These are phyloP conservation scores for Haplosporangium sp. DNA, from an alignment of 371 early-diverging fungal species.

Conservation along the genomic window DNA sequence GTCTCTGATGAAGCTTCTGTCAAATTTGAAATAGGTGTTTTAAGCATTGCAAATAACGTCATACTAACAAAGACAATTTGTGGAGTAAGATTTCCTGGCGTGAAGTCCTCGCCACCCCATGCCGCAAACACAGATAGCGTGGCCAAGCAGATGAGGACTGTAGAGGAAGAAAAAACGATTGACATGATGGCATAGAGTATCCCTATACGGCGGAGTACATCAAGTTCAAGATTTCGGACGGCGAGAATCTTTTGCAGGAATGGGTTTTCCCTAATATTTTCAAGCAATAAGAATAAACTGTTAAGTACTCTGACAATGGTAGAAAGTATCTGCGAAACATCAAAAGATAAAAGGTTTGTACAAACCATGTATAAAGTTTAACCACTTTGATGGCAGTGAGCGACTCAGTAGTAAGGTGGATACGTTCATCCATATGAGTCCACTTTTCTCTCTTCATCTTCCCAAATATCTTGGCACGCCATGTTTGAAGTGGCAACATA, in stretches of 20 bases:
- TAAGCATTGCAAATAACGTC: slow-evolving; percentile 31
- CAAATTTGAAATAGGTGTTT: slow-evolving; percentile 18
- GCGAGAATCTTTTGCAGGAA: slow-evolving; percentile 20
- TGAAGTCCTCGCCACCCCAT: slow-evolving; percentile 28
- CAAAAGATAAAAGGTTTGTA: neutral
- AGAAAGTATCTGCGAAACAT: neutral
- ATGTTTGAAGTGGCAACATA: slow-evolving; percentile 22
- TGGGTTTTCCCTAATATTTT: slow-evolving; percentile 13
- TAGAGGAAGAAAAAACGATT: slow-evolving; percentile 14
- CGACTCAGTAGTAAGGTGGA: slow-evolving; percentile 45
- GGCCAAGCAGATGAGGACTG: slow-evolving; percentile 14
- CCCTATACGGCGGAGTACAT: slow-evolving; percentile 6
- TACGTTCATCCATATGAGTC: slow-evolving; percentile 35
- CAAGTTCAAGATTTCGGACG: slow-evolving; percentile 21
- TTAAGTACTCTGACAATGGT: no score
- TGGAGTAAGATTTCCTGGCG: slow-evolving; percentile 17
- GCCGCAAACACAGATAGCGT: slow-evolving; percentile 29
- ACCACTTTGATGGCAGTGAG: slow-evolving; percentile 60
- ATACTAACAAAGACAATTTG: slow-evolving; percentile 33
- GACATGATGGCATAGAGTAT: slow-evolving; percentile 8
- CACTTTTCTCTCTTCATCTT: slow-evolving; percentile 2
- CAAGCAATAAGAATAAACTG: no score
- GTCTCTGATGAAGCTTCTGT: slow-evolving; percentile 12
- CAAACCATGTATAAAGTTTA: slow-evolving; percentile 63
- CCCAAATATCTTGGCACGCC: slow-evolving; percentile 14